phyloP scores from a whole-genome alignment of 345 rosid genomes.

The Kernera saxatilis region DNA sequence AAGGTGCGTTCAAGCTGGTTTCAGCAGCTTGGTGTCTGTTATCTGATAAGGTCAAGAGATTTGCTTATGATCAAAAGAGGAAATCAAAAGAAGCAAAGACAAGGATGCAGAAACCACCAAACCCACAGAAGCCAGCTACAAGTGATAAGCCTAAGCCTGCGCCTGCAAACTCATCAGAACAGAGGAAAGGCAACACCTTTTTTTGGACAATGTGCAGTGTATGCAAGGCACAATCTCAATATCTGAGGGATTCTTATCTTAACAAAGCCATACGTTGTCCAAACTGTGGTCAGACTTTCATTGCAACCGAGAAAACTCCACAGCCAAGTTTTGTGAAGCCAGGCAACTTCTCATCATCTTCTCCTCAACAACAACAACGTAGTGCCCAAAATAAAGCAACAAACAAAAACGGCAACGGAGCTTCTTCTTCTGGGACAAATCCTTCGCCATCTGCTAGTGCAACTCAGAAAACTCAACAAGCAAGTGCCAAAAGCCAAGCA shows the following conservation, averaged over 20 bases:
- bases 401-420: slow-evolving; percentile 11
- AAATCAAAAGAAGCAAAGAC: slow-evolving; percentile 30
- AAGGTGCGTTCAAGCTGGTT: slow-evolving; percentile 75
- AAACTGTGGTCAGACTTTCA: slow-evolving; percentile 49
- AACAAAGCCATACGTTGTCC: slow-evolving; percentile 63
- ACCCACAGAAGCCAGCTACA: not conserved
- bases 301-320: slow-evolving; percentile 39
- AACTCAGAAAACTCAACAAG: not conserved
- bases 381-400: not conserved
- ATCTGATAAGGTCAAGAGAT: slow-evolving; percentile 57
- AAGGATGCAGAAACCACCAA: slow-evolving; percentile 6
- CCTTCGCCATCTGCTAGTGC: slow-evolving; percentile 7
- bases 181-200: slow-evolving; percentile 37
- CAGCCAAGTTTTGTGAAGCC: not conserved
- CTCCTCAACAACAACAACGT: not conserved
- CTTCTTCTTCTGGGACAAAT: no score
- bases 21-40: slow-evolving; percentile 63
- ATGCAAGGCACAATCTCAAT: slow-evolving; percentile 61
- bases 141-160: not conserved
- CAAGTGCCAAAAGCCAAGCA: no score
- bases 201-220: slow-evolving; percentile 69
- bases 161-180: slow-evolving; percentile 7
- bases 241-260: slow-evolving; percentile 43
- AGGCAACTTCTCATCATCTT: not conserved
- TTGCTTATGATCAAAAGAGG: slow-evolving; percentile 54